A percentile compares a stretch with the other conserved stretches of the same genome.
These are phyloP conservation scores for Amauroascus verrucosus DNA, from an alignment of 2,329 filamentous ascomycete species.

Conservation along the genomic window DNA sequence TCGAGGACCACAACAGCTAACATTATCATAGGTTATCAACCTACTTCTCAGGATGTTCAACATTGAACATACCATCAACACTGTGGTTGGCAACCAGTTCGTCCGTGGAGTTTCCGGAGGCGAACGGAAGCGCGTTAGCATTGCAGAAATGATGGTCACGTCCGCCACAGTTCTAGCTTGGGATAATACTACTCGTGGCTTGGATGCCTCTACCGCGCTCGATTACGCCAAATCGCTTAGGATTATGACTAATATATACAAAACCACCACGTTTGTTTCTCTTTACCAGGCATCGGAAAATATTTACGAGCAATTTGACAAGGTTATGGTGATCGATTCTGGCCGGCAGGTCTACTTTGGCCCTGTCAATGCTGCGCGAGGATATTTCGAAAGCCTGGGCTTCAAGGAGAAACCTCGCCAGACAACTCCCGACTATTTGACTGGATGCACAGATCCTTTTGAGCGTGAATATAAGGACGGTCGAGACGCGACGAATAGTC, in stretches of 20 bases:
- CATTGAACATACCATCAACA: slow-evolving; percentile 77
- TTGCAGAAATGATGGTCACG: slow-evolving; percentile 72
- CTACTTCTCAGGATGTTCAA: slow-evolving; percentile 85
- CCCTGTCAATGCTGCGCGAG: slow-evolving; percentile 53
- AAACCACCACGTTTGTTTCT: slow-evolving; percentile 74
- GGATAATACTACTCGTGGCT: slow-evolving; percentile 63
- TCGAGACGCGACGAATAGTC: slow-evolving; percentile 39
- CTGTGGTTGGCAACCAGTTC: slow-evolving; percentile 73
- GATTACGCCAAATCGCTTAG: slow-evolving; percentile 61
- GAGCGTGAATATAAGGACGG: slow-evolving; percentile 67
- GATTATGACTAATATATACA: slow-evolving; percentile 72
- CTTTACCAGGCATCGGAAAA: slow-evolving; percentile 78
- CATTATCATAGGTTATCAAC: slow-evolving; percentile 47
- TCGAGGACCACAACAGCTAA: not conserved
- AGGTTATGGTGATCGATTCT: slow-evolving; percentile 69
- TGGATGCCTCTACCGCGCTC: slow-evolving; percentile 58
- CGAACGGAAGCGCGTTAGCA: slow-evolving; percentile 69
- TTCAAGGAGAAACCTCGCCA: slow-evolving; percentile 65
- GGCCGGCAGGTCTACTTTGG: slow-evolving; percentile 70
- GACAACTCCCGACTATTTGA: slow-evolving; percentile 72
- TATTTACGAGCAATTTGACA: slow-evolving; percentile 71
- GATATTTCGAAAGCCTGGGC: slow-evolving; percentile 67
- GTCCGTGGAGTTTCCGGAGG: slow-evolving; percentile 71
- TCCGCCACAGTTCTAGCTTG: slow-evolving; percentile 62
- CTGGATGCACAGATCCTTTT: slow-evolving; percentile 72